A percentile compares a stretch with the other conserved stretches of the same genome.
Conservation (phyloP, 306 rosid species). For the Vigna unguiculata region DNA sequence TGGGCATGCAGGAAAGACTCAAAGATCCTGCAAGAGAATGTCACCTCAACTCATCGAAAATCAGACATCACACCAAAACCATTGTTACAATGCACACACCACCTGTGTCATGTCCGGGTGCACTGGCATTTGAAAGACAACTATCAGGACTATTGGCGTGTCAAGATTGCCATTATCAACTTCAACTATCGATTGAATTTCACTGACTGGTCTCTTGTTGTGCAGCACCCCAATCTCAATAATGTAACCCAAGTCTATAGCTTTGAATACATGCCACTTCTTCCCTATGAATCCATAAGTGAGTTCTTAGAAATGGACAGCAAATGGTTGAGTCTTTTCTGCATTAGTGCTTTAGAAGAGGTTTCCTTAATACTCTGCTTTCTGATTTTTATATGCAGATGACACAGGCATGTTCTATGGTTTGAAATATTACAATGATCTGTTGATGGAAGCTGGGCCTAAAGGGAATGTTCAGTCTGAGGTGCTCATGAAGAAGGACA, state of each 20-base stretch:
- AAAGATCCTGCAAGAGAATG: conserved; percentile 59
- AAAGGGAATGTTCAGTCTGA: conserved; percentile 89
- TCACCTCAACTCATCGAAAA: conserved; percentile 36
- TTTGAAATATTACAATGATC: conserved; percentile 85
- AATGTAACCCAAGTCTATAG: conserved; percentile 93
- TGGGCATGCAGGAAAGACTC: conserved; percentile 64
- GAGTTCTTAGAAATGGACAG: conserved; percentile 40
- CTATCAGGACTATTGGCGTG: conserved; percentile 87
- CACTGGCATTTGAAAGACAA: conserved; percentile 93
- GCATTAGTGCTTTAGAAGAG: conserved; percentile 11
- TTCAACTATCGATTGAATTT: conserved; percentile 77
- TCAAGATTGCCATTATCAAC: conserved; percentile 81
- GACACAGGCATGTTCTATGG: conserved; percentile 98
- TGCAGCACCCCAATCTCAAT: conserved; percentile 90
- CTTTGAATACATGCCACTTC: conserved; percentile 85
- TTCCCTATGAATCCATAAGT: conserved; percentile 87
- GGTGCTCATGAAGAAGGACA: conserved; percentile 78
- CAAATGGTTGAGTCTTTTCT: neutral
- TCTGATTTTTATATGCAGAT: conserved; percentile 61
- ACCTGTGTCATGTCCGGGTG: conserved; percentile 79
- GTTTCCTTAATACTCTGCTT: conserved; percentile 11
- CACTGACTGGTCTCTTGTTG: conserved; percentile 84
- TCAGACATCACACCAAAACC: conserved; percentile 68
- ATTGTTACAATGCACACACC: conserved; percentile 88
- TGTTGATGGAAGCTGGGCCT: conserved; percentile 90